These are phyloP conservation scores for Neurospora discreta DNA, from an alignment of 495 filamentous ascomycete species.

Conservation along the genomic window DNA sequence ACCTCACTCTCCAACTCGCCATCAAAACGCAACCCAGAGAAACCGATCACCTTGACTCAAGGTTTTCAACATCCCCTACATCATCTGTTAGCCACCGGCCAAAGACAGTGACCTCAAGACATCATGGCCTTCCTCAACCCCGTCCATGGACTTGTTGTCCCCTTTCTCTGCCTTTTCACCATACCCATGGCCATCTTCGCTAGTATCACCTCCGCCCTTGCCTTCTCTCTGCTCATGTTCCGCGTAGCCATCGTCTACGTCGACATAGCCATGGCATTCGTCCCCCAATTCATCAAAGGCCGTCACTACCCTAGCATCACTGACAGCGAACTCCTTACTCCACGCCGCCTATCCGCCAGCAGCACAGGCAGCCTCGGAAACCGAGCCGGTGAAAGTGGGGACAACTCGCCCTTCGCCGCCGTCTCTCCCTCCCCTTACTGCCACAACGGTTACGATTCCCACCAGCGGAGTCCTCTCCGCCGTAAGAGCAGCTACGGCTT, in stretches of 20 bases:
- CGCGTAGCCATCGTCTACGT: constrained; percentile 57
- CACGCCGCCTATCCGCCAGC: background rate
- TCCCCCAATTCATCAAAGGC: constrained; percentile 47
- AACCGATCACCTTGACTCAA: too few species aligned
- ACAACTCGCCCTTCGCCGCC: constrained; percentile 4
- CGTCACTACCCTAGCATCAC: background rate
- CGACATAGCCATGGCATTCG: constrained; percentile 50
- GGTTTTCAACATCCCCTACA: background rate
- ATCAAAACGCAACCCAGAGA: too few species aligned
- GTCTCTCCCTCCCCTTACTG: constrained; percentile 6
- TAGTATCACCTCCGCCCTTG: constrained; percentile 54
- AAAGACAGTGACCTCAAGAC: background rate
- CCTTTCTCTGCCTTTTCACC: constrained; percentile 52
- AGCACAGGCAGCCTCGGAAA: background rate
- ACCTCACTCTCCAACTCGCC: background rate
- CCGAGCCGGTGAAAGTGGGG: constrained; percentile 1
- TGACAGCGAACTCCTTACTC: background rate
- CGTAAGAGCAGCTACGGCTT: constrained; percentile 22
- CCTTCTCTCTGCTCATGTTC: constrained; percentile 52
- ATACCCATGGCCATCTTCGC: constrained; percentile 61
- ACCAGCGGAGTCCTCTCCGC: constrained; percentile 5
- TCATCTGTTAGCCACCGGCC: background rate
- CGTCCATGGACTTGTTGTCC: constrained; percentile 46
- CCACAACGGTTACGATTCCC: background rate
- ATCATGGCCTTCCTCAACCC: constrained; percentile 36